Evolutionary conservation across 495 filamentous ascomycete genomes (phyloP), one percentile per base, ranked within the genome.

Genomic region (Lophiostoma macrostomum): DNA sequence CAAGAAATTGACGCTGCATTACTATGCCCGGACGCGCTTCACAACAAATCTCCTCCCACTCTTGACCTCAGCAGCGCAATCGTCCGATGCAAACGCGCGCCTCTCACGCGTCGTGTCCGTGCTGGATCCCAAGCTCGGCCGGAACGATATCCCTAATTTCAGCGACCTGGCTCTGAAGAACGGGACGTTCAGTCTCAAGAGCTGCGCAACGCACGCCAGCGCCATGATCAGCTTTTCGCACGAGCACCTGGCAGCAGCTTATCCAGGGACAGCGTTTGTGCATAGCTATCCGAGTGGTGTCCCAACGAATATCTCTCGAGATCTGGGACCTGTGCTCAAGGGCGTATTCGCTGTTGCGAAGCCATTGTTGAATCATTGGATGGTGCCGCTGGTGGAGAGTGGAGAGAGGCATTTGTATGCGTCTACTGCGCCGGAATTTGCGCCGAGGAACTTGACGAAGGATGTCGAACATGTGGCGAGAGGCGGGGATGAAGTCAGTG

Each of bases 1-100:
- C 55, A 66, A 69, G 27, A 73, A 74, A 47, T 66, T 77, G 32
- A 66, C 79, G 13, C 65, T 86, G 3, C 70, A 67, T 39, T 82
- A 80, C 68, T 87, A 87, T 66, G 69, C 78, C 22, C 81, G 85
- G 13, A 73, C 77, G 38, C 78, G 84, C 31, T 86, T 87, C 64
- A 74, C 77, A 19, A 49, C 57, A 14, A 64, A 71, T 42, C 58
- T 73, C 4, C 53, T 64, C 22, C 63, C 66, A 0, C 47, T 60
- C 1, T 55, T 72, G 3, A 32, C 50, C 4, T 36, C 53, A 34
- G 69, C 67, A 22, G 61, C 64, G 13, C 46, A 59, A 1, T 18
- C 29, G 19, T 16, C 19, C 13, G 56, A 53, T 34, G 14, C 46
- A 4, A 50, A 49, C 0, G 14, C 38, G 27, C 60, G 53, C 7